Evolutionary conservation across 2,329 filamentous ascomycete genomes (phyloP), one percentile per base, ranked within the genome.

Genomic region (Aureobasidium sp.): DNA sequence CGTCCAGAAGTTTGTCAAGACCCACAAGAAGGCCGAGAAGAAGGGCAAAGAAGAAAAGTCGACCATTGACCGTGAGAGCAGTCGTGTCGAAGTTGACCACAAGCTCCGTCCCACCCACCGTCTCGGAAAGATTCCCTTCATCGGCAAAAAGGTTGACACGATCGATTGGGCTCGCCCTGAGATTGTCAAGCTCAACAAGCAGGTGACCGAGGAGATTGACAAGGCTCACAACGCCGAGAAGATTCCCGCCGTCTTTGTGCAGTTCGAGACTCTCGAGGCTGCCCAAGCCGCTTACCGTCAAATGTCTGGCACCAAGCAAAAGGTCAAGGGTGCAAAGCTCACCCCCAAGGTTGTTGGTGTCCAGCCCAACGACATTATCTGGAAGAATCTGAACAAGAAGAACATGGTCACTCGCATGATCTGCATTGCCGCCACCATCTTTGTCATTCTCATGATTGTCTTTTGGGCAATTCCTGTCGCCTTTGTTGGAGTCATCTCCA

Each of bases 91-190:
- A 73, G 82, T 84, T 71, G 90, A 95, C 79, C 88, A 91, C 65
- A 91, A 93, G 78, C 86, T 94, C 71, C 88, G 94, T 50, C 94
- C 94, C 1, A 90, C 91, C 1, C 94, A 97, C 75, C 88, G 88
- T 40, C 81, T 91, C 64, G 93, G 91, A 76, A n/a, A n/a, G n/a
- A n/a, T n/a, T n/a, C 84, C 85, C 9, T 84, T 93, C 54, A 87
- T 95, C 70, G 93, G 94, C 71, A 91, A 94, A 75, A 96, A 97
- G 78, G 95, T 98, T 20, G 96, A 99, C 80, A 96, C 94, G 0
- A 98, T 99, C 77, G 90, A 95, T 68, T 98, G 93, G 92, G 92
- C 90, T 69, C 92, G 96, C 60, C 83, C 85, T 1, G 92, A 97
- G 77, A 88, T 98, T 61, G 88, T 91, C 69, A 89, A 90, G 56